These are phyloP conservation scores for Volvox africanus DNA, from an alignment of 139 green algal species.

Conservation along the genomic window DNA sequence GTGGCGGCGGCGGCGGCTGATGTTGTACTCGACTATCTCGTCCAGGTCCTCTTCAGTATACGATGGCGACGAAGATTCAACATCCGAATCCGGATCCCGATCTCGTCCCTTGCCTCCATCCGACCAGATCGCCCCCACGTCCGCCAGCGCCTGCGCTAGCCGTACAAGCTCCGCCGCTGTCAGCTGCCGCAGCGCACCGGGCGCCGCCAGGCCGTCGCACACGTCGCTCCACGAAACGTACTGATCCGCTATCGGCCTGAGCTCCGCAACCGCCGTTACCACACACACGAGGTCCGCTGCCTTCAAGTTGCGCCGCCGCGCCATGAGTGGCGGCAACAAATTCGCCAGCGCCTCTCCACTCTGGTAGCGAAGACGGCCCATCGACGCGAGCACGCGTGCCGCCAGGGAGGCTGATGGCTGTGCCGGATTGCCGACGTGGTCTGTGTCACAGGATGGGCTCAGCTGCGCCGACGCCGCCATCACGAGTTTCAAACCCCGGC, in stretches of 20 bases:
- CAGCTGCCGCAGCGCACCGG: background rate
- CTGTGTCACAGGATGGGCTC: background rate
- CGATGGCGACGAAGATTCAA: too few species aligned
- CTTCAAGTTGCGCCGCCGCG: background rate
- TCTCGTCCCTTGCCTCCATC: background rate
- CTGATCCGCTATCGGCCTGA: background rate
- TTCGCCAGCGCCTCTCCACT: background rate
- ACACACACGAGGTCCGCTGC: background rate
- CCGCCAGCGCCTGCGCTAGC: background rate
- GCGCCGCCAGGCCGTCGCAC: background rate
- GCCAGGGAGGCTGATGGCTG: background rate
- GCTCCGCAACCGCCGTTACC: background rate
- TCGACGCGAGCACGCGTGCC: background rate
- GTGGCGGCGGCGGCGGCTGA: background rate
- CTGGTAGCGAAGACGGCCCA: background rate
- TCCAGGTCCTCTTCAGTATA: background rate
- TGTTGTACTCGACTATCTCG: background rate
- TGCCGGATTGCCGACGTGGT: too few species aligned
- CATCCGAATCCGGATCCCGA: background rate
- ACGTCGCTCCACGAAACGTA: background rate
- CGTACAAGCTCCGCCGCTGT: background rate
- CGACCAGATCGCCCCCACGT: background rate
- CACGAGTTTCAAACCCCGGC: background rate
- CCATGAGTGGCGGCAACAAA: background rate
- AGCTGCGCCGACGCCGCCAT: background rate